phyloP scores from a whole-genome alignment of 1,139 yeast genomes.

The Candida mesenterica region DNA sequence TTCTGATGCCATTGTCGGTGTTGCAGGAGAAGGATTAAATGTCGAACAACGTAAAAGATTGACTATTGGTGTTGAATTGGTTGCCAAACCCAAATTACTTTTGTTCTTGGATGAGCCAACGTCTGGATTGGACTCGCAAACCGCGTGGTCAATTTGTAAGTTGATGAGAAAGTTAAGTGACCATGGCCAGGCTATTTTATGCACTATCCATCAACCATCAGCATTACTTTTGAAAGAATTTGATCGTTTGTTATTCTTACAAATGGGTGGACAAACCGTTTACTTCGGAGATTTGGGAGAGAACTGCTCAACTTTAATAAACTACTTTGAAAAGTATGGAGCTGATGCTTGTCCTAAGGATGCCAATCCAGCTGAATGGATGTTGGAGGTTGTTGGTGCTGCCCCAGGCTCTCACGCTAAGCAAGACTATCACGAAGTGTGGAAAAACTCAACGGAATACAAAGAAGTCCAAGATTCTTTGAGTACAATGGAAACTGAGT shows the following conservation, averaged over 20 bases:
- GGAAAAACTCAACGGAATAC: constrained; percentile 61
- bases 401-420: constrained; percentile 73
- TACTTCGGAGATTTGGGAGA: constrained; percentile 79
- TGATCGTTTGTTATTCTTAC: constrained; percentile 70
- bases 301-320: constrained; percentile 56
- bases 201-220: constrained; percentile 85
- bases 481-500: constrained; percentile 43
- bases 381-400: constrained; percentile 77
- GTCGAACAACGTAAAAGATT: constrained; percentile 86
- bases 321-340: constrained; percentile 70
- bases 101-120: constrained; percentile 91
- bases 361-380: constrained; percentile 84
- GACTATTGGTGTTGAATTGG: constrained; percentile 83
- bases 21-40: constrained; percentile 72
- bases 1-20: constrained; percentile 83
- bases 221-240: constrained; percentile 75
- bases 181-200: constrained; percentile 79
- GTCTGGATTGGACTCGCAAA: constrained; percentile 88
- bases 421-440: constrained; percentile 63
- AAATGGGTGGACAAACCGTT: constrained; percentile 74
- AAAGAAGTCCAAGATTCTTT: constrained; percentile 41
- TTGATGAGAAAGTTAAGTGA: constrained; percentile 71
- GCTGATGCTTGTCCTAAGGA: constrained; percentile 56
- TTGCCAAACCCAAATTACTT: constrained; percentile 80
- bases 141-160: constrained; percentile 84